Percentiles rank a stretch among this genome's conserved stretches.
Evolutionary conservation across 2,329 filamentous ascomycete genomes (phyloP).

Genomic region (Colletotrichum viniferum): DNA sequence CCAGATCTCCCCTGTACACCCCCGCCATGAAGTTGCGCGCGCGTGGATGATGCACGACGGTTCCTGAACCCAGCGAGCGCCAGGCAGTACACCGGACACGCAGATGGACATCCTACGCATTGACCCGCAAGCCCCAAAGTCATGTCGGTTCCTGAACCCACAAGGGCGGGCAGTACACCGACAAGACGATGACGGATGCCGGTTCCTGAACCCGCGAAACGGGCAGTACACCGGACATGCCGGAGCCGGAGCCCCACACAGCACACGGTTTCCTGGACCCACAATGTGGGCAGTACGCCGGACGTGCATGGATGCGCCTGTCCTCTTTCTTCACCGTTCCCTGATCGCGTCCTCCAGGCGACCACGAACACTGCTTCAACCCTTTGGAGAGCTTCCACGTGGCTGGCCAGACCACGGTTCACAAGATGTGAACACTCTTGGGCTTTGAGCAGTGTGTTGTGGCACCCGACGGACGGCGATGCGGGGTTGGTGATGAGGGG

Average conservation of each 20-base stretch:
- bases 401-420: neutral
- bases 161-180: no score
- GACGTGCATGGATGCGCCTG: neutral
- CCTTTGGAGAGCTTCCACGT: neutral
- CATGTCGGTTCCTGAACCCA: neutral
- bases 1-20: neutral
- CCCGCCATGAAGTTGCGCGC: neutral
- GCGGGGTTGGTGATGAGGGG: neutral
- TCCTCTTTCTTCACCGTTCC: neutral
- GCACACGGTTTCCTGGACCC: neutral
- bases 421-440: neutral
- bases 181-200: no score
- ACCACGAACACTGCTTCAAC: neutral
- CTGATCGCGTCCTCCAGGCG: neutral
- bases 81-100: neutral
- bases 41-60: neutral
- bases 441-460: neutral
- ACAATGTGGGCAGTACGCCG: neutral
- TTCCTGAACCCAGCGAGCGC: neutral
- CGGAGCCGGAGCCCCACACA: no score
- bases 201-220: no score
- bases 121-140: neutral
- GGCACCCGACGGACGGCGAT: neutral
- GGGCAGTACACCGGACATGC: no score
- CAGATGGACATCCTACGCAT: neutral